Percentiles rank a stretch among this genome's conserved stretches.
Evolutionary conservation across 164 flowering plant genomes (phyloP).

Genomic region (Magnolia changhungtana): DNA sequence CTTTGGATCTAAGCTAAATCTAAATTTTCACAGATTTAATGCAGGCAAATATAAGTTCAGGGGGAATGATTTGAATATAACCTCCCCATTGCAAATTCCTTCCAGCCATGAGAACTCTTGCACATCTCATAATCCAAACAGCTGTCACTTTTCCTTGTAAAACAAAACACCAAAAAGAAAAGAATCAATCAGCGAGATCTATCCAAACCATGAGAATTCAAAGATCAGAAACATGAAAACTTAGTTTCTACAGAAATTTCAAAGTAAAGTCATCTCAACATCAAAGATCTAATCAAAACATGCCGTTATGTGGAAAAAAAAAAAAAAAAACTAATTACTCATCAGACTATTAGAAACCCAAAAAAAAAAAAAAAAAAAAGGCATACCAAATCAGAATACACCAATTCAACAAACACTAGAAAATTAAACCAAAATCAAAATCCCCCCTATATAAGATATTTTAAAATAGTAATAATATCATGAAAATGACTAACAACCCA

Average conservation of each 20-base stretch:
- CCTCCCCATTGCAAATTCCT: background rate
- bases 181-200: background rate
- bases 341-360: background rate
- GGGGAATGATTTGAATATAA: background rate
- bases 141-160: background rate
- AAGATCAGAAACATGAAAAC: background rate
- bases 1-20: background rate
- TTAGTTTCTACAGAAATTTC: background rate
- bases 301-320: background rate
- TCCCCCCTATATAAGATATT: too few species aligned
- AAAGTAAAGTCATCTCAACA: background rate
- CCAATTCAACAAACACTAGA: too few species aligned
- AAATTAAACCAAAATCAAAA: too few species aligned
- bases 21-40: too few species aligned
- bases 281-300: background rate
- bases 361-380: too few species aligned
- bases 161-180: background rate
- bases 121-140: background rate
- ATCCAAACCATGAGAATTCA: background rate
- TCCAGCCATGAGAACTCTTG: background rate
- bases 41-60: too few species aligned
- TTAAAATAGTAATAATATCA: too few species aligned
- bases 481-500: too few species aligned
- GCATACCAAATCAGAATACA: too few species aligned
- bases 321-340: background rate